Evolutionary conservation across 495 filamentous ascomycete genomes (phyloP), one percentile per base, ranked within the genome.

Genomic region (Tuber umbilicatum): DNA sequence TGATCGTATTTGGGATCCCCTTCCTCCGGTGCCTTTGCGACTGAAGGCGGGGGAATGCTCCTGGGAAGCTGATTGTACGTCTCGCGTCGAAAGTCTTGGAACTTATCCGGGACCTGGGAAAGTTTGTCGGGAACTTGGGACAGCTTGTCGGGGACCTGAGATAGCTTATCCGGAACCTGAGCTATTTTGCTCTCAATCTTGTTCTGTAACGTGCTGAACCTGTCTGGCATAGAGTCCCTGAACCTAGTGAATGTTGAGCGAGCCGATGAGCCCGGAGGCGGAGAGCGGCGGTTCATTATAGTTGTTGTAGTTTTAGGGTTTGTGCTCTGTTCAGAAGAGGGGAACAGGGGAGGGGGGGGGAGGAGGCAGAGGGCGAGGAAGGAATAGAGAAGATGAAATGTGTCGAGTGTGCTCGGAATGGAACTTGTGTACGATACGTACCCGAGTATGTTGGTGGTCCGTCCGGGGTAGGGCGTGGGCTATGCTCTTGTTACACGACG

Each of bases 1-100:
- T 73, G 73, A 31, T 85, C 85, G 76, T 85, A 87, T 38, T 85
- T 84, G 31, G 79, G 75, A 70, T 81, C 80, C 7, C 72, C 71
- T 4, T 71, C 45, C 12, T 55, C 70, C 23, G 80, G 79, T 16
- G 76, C 79, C 17, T 73, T 70, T 21, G 72, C 50, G 17, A 74
- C 42, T 19, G 71, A 68, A 41, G 71, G n/a, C 14, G 45, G 70
- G 73, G 70, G 23, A 68, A 47, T 70, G 73, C 64, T 39, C 55
- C 23, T 14, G 67, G 45, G 27, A n/a, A 75, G 37, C 35, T 40
- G 35, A 73, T 68, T 6, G 55, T 41, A 40, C 42, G 41, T 42
- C 70, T 71, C 27, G 78, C 70, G 31, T 42, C 68, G 76, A 41
- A 78, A 68, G 19, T 68, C 69, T 64, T 78, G 74, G 31, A 78